Evolutionary conservation across 2,329 filamentous ascomycete genomes (phyloP), one percentile per base, ranked within the genome.

Genomic region (Trichoderma semiorbis): DNA sequence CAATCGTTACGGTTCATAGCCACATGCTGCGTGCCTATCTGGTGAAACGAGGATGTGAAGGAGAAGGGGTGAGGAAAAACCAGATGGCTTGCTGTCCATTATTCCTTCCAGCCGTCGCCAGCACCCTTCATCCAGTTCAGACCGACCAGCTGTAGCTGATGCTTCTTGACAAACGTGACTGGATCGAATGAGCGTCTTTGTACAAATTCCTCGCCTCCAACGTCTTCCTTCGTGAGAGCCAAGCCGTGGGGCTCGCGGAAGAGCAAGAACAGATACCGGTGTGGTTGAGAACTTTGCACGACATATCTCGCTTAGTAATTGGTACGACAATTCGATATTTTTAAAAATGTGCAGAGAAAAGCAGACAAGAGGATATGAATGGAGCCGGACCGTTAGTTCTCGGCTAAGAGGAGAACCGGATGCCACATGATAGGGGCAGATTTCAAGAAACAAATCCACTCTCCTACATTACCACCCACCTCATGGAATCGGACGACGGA

Each of bases 121-220:
- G 81, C 84, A 21, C 83, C 82, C 0, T 79, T 79, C 82, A 85
- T 85, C 84, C 84, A 85, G 68, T 85, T 85, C 8, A 81, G 75
- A 0, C 79, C 81, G 0, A 84, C 82, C 18, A 85, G 79, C 16
- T 74, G 75, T 60, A 86, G 75, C 0, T 79, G 75, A 58, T 84
- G 75, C 73, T 79, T 80, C 57, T 78, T 76, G 2, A 82, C 80
- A 69, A 84, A 85, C 34, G 79, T 79, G 0, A 76, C 79, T 0
- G 81, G 78, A 63, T 82, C 79, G 72, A 85, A 85, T 0, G 80
- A 83, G 10, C 83, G 79, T 64, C 84, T 77, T 71, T 85, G 79
- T 8, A 82, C 80, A 66, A 85, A 85, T 72, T 85, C 84, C 70
- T 85, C 84, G 0, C 83, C 84, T 2, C 83, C 83, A 12, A 84